Conservation (phyloP, 2,329 filamentous ascomycete species). For the Penicillium hordei region DNA sequence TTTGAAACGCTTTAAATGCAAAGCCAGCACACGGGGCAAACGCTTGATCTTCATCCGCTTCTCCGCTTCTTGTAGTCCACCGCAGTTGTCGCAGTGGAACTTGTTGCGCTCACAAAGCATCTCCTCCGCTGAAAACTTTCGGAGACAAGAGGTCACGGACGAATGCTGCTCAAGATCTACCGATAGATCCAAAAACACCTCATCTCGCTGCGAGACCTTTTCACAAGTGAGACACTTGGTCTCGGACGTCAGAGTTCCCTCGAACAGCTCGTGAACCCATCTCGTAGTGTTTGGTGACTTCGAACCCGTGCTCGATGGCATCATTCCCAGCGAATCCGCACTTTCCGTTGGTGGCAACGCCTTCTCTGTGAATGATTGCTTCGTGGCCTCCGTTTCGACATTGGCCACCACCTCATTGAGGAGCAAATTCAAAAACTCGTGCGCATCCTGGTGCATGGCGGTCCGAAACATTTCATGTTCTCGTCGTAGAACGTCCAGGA, state of each 20-base stretch:
- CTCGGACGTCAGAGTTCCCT: slow-evolving; percentile 91
- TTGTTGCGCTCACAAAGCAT: slow-evolving; percentile 99
- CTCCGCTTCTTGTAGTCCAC: slow-evolving; percentile 93
- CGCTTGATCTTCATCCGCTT: slow-evolving; percentile 99
- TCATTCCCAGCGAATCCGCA: slow-evolving; percentile 49
- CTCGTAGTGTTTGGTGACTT: slow-evolving; percentile 67
- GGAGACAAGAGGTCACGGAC: slow-evolving; percentile 90
- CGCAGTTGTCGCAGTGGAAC: slow-evolving; percentile 97
- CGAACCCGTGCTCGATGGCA: slow-evolving; percentile 51
- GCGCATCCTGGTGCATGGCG: slow-evolving; percentile 96
- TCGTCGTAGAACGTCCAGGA: slow-evolving; percentile 87
- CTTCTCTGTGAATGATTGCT: slow-evolving; percentile 35
- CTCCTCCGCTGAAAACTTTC: slow-evolving; percentile 96
- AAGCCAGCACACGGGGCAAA: slow-evolving; percentile 82
- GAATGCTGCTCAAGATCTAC: slow-evolving; percentile 95
- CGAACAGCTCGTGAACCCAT: slow-evolving; percentile 97
- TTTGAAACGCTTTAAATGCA: slow-evolving; percentile 97
- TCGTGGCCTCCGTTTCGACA: slow-evolving; percentile 76
- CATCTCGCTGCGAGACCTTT: slow-evolving; percentile 89
- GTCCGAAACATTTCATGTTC: slow-evolving; percentile 98
- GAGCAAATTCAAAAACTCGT: slow-evolving; percentile 92
- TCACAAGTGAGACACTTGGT: slow-evolving; percentile 96
- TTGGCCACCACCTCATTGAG: slow-evolving; percentile 96
- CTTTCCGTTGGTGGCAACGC: slow-evolving; percentile 55
- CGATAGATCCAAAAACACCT: slow-evolving; percentile 92